Conservation (phyloP, 2,329 filamentous ascomycete species). For the Pseudocercospora fijiensis region DNA sequence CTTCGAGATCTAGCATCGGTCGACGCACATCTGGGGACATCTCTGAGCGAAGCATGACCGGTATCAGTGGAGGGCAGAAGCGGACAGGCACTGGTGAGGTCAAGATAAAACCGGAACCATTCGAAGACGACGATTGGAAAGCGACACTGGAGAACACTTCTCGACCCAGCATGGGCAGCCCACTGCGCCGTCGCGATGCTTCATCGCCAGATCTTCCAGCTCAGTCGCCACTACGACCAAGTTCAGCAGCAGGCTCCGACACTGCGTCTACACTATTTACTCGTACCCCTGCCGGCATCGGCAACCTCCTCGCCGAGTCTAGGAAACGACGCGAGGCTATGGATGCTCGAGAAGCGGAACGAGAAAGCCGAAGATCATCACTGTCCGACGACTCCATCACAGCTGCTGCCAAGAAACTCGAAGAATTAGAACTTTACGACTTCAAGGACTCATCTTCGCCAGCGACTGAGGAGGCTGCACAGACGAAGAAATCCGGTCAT, state of each 20-base stretch:
- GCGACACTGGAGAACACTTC: conserved; percentile 6
- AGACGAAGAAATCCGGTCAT: conserved; percentile 11
- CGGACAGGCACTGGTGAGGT: conserved; percentile 19
- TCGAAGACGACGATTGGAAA: conserved; percentile 29
- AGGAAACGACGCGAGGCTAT: conserved; percentile 17
- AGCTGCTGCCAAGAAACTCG: conserved; percentile 28
- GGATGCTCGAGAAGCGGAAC: conserved; percentile 7
- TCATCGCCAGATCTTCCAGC: conserved; percentile 13
- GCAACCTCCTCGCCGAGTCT: conserved; percentile 18
- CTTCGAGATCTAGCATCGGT: conserved; percentile 9
- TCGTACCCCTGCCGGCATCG: conserved; percentile 11
- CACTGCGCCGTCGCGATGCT: conserved; percentile 6
- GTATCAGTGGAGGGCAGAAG: conserved; percentile 3
- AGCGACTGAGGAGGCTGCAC: conserved; percentile 6
- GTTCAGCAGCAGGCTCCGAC: conserved; percentile 8
- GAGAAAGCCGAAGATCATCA: conserved; percentile 9
- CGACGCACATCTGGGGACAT: conserved; percentile 4
- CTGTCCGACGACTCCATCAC: conserved; percentile 16
- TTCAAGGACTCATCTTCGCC: conserved; percentile 37
- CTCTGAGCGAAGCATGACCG: not conserved
- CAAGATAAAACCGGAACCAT: conserved; percentile 33
- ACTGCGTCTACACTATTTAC: not conserved
- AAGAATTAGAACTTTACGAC: conserved; percentile 38
- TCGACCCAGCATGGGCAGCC: conserved; percentile 17
- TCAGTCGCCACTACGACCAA: conserved; percentile 10